Evolutionary conservation across 768 basidiomycete genomes (phyloP), one percentile per base, ranked within the genome.

Genomic region (Trametes gibbosa): DNA sequence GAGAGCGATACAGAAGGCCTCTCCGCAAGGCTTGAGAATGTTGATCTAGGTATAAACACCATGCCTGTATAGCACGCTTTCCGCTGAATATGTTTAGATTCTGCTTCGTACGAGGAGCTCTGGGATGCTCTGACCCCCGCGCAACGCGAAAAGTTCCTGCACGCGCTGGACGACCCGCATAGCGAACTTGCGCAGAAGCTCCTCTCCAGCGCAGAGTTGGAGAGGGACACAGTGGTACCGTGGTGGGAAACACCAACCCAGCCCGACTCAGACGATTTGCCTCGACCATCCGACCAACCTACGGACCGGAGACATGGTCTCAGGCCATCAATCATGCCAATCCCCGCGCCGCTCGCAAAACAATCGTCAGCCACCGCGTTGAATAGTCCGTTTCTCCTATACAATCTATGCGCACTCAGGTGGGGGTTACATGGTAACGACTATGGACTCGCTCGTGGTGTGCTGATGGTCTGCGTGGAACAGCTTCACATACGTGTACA

Each of bases 361-460:
- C 73, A 76, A 19, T 59, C 73, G 4, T 21, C 45, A 0, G 37
- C 41, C 4, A 54, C 49, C 8, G 41, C 66, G 4, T 21, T 51
- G 2, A 65, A 25, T 14, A 64, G 64, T 6, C 66, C 70, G 2
- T 56, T 80, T 0, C 73, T 93, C 14, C 65, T 86, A 1, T 91
- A 88, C 66, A 95, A 94, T 59, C 73, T 90, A 27, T 79, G 79
- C 39, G 83, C 84, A 8, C 71, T 91, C 24, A 79, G 81, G 92
- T 92, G 68, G 45, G 89, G 27, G 17, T 14, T 12, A 10, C 49
- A 14, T 57, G 19, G 21, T 23, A 12, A 6, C 17, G 48, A 35
- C 10, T 32, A 34, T 12, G 19, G 25, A 21, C 29, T n/a, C n/a
- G n/a, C n/a, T n/a, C n/a, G n/a, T n/a, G n/a, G n/a, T 2, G 24